phyloP scores from a whole-genome alignment of 202 grass and related monocot species.

The Schoenoplectus triqueter region DNA sequence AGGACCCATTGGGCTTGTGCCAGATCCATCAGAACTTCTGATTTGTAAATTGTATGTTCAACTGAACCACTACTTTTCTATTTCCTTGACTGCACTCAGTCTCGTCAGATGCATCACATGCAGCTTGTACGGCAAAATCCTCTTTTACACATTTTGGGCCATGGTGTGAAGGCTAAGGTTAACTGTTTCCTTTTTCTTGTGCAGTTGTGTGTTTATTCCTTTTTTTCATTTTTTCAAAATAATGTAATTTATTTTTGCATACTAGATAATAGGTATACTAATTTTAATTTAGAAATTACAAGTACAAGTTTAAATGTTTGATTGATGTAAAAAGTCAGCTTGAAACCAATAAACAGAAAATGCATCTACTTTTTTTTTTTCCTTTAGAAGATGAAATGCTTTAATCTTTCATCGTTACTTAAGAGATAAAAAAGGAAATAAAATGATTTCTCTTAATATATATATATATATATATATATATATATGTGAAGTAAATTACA shows the following conservation, averaged over 20 bases:
- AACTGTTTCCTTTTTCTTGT: not conserved
- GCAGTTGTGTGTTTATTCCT: not conserved
- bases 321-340: too few species aligned
- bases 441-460: too few species aligned
- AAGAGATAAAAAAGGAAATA: too few species aligned
- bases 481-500: too few species aligned
- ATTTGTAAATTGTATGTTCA: not conserved
- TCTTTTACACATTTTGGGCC: constrained; percentile 11
- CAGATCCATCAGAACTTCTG: constrained; percentile 5
- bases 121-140: not conserved
- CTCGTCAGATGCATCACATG: not conserved
- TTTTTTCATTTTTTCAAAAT: not conserved
- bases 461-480: too few species aligned
- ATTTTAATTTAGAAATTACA: not conserved
- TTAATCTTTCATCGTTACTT: too few species aligned
- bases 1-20: constrained; percentile 27
- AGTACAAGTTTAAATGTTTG: not conserved
- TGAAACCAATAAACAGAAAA: too few species aligned
- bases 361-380: not conserved
- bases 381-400: too few species aligned
- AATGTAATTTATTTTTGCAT: not conserved
- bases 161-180: not conserved
- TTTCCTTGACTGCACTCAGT: not conserved
- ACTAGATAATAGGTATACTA: not conserved
- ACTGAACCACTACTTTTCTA: constrained; percentile 1